Conservation (phyloP, 306 rosid species). For the Quercus parvula region DNA sequence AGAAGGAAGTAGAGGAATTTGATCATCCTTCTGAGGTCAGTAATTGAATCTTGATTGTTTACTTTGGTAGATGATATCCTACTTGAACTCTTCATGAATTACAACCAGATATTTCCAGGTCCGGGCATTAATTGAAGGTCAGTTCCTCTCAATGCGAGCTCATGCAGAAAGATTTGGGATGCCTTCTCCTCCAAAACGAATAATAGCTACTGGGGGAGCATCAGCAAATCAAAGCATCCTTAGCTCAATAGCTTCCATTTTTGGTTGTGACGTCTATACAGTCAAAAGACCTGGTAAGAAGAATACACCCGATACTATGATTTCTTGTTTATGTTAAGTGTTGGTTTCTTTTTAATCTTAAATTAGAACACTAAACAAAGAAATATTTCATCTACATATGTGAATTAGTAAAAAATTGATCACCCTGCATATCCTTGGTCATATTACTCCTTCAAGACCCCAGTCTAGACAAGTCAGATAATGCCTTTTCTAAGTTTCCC, state of each 20-base stretch:
- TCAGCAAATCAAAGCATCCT: constrained; percentile 79
- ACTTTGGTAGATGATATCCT: constrained; percentile 11
- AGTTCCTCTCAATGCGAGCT: constrained; percentile 85
- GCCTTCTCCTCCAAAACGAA: constrained; percentile 89
- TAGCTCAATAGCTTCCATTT: constrained; percentile 67
- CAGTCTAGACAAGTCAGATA: not conserved
- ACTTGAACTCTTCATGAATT: not conserved
- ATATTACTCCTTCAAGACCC: not conserved
- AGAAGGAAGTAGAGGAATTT: constrained; percentile 64
- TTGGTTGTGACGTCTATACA: constrained; percentile 87
- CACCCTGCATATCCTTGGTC: not conserved
- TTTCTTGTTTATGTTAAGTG: not conserved
- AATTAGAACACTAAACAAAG: not conserved
- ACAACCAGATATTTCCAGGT: constrained; percentile 47
- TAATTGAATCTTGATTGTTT: constrained; percentile 3
- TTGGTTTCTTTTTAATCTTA: not conserved
- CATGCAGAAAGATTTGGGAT: constrained; percentile 96
- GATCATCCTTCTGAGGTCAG: constrained; percentile 92
- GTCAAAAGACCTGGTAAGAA: constrained; percentile 85
- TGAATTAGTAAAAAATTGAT: not conserved
- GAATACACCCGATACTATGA: not conserved
- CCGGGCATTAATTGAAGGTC: constrained; percentile 84
- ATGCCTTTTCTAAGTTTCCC: not conserved
- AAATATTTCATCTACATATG: too few relatives aligned
- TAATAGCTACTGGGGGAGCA: constrained; percentile 98